Percentiles rank a stretch among this genome's conserved stretches.
Conservation (phyloP, 106 monocot genomes). For the Dendrobium huoshanense region DNA sequence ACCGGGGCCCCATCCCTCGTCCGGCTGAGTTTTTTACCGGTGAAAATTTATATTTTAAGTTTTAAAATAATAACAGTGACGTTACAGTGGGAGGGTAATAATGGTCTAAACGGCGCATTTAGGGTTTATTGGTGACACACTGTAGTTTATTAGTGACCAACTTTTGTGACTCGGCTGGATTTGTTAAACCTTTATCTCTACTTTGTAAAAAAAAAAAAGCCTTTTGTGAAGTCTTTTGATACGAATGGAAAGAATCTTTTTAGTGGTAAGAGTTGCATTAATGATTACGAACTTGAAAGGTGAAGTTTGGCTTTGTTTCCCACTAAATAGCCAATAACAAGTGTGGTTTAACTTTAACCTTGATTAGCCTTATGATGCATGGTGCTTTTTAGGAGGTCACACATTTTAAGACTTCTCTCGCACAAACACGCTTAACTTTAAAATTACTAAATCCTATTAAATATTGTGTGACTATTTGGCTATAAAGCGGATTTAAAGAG, state of each 20-base stretch:
- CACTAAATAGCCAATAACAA: background rate
- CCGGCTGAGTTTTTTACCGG: background rate
- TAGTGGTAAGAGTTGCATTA: background rate
- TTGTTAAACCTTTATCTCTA: too few relatives aligned
- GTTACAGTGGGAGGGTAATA: background rate
- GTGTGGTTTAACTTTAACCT: background rate
- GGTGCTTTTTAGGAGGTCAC: background rate
- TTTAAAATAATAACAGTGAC: background rate
- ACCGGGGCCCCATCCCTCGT: background rate
- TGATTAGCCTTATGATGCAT: background rate
- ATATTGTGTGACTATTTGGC: too few relatives aligned
- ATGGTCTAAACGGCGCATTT: background rate
- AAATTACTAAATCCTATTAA: too few relatives aligned
- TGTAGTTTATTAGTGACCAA: too few relatives aligned
- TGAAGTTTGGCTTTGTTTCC: background rate
- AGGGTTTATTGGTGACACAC: background rate
- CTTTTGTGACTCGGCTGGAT: too few relatives aligned
- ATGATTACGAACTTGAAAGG: background rate
- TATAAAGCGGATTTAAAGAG: too few relatives aligned
- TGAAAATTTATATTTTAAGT: background rate
- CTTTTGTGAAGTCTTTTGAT: background rate
- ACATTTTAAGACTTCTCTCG: too few relatives aligned
- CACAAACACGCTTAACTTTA: too few relatives aligned
- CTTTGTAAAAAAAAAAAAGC: background rate
- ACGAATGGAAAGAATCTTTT: conserved; percentile 8